Evolutionary conservation across 2,329 filamentous ascomycete genomes (phyloP).

Genomic region (Aspergillus novoparasiticus): DNA sequence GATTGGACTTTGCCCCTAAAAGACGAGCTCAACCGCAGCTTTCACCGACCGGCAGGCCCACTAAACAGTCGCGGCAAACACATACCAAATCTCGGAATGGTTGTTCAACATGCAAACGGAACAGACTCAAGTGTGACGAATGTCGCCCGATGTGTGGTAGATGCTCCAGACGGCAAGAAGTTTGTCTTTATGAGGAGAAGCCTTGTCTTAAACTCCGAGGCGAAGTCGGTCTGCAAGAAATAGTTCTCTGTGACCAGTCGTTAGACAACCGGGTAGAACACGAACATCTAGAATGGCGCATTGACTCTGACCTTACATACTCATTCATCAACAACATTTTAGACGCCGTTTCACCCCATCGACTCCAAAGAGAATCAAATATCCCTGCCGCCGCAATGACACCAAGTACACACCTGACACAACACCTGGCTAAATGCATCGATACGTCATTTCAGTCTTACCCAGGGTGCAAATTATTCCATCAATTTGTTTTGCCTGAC

Average conservation of each 20-base stretch:
- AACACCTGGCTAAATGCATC: not conserved
- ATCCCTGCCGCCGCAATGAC: not conserved
- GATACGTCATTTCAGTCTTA: not conserved
- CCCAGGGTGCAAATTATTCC: not conserved
- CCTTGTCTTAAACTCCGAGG: not conserved
- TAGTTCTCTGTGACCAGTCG: not conserved
- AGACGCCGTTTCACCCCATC: too few relatives aligned
- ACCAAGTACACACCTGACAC: not conserved
- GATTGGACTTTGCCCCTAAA: not conserved
- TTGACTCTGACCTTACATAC: not conserved
- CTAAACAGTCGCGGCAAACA: not conserved
- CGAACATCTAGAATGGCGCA: not conserved
- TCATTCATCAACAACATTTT: not conserved
- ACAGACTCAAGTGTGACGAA: not conserved
- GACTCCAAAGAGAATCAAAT: too few relatives aligned
- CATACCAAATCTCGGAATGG: not conserved
- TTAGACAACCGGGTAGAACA: not conserved
- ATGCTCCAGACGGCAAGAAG: not conserved
- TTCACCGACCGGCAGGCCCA: not conserved
- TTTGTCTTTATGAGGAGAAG: not conserved
- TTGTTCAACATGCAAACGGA: not conserved
- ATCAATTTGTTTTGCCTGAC: not conserved
- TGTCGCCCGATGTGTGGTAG: not conserved
- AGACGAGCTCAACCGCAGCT: not conserved
- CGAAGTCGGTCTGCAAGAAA: not conserved